Evolutionary conservation across 768 basidiomycete species (phyloP), one percentile per base, ranked within the genome.

Genomic region (Boletus bicolor): DNA sequence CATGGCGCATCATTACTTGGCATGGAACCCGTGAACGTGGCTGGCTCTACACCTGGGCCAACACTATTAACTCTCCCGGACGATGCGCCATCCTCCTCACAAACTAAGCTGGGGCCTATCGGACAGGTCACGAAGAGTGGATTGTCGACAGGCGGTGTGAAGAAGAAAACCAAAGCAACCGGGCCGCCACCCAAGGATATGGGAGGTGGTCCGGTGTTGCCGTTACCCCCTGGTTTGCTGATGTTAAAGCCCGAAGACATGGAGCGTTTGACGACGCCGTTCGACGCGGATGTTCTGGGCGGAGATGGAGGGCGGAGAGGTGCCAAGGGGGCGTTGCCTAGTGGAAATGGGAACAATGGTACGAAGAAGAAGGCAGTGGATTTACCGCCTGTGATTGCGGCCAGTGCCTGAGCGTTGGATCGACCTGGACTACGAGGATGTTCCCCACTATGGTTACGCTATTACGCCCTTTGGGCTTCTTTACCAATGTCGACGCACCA

Each of bases 21-120:
- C 10, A 21, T 32, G 30, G 54, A 49, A 58, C 47, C 35, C 0
- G 17, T 14, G 35, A 48, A 36, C 3, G 24, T 30, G 15, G 21
- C 26, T 11, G 57, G 41, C 3, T 17, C 57, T 21, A 17, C 47
- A n/a, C 19, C 39, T 10, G 37, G 43, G 19, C n/a, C 59, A 41
- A 54, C 63, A 8, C 19, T 64, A 21, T 53, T 81, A 15, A 67
- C 76, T 5, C 75, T 92, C 5, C 77, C 79, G 9, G 91, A 93
- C 75, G 91, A 93, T 61, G 36, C 71, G 2, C 85, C 87, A 0
- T 73, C 73, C 36, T 64, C 80, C 11, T 67, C 75, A 4, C 88
- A 89, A 61, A 73, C 79, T 44, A 92, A 89, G 75, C 81, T 92
- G 62, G 89, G 89, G 0, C 91, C 91, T 0, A 72, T 91, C 17